These are phyloP conservation scores for Vachellia collinsii DNA, from an alignment of 306 rosid species.

Conservation along the genomic window DNA sequence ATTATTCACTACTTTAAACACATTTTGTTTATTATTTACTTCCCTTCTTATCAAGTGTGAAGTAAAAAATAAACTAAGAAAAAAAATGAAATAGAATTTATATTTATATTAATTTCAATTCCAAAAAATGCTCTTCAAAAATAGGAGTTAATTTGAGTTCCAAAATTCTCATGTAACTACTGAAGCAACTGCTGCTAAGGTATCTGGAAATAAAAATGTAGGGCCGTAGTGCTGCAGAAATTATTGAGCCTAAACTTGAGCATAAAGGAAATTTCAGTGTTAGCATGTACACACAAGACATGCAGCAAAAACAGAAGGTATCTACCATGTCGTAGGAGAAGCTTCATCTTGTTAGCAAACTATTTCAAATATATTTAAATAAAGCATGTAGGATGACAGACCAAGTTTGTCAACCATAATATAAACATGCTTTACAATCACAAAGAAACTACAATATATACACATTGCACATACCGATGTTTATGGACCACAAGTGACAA, in stretches of 20 bases:
- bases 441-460: slow-evolving; percentile 12
- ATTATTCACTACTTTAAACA: not conserved
- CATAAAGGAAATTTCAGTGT: not conserved
- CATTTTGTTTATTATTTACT: slow-evolving; percentile 5
- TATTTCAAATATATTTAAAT: not conserved
- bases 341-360: not conserved
- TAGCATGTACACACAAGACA: not conserved
- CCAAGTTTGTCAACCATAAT: slow-evolving; percentile 8
- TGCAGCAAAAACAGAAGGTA: slow-evolving; percentile 19
- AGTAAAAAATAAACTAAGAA: not conserved
- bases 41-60: not conserved
- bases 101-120: not conserved
- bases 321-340: slow-evolving; percentile 8
- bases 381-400: slow-evolving; percentile 20
- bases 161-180: slow-evolving; percentile 3
- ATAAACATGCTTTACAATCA: slow-evolving; percentile 7
- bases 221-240: not conserved
- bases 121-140: too few species aligned
- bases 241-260: not conserved
- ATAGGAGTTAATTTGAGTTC: not conserved
- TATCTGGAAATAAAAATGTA: not conserved
- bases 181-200: slow-evolving; percentile 11
- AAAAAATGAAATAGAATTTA: not conserved
- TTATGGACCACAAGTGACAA: slow-evolving; percentile 5
- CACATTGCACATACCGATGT: not conserved